Base-by-base conservation (phyloP, 2,329 filamentous ascomycete genomes). In the Pseudomassariella vexata region DNA sequence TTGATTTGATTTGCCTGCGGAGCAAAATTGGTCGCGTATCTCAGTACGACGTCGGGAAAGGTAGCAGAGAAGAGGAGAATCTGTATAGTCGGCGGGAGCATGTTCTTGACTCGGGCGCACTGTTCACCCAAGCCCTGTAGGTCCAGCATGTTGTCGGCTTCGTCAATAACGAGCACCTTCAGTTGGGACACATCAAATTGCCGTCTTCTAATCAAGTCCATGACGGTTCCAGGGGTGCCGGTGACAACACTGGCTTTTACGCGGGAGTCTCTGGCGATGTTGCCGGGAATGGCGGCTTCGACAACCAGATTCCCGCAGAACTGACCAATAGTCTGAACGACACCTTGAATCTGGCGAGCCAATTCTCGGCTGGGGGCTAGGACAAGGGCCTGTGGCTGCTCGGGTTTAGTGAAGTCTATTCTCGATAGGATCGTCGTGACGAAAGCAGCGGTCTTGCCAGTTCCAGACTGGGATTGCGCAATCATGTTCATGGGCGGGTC, bases 111-210 rank as follows among this genome's bases (percentile, higher is more conserved):
- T 45, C 89, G 80, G 48, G 88, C 76, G 60, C 90, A 96, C 63
- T 98, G 92, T 37, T 96, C 92, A 32, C 92, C 92, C 34, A 98
- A 70, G 31, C 92, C 90, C 62, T 95, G 87, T 60, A 90, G 83
- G 53, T 96, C 92, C 38, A 98, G 68, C 92, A 98, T 98, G 65
- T 95, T 96, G 65, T 98, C 92, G 36, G 92, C 92, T 65, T 98
- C 92, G 52, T 98, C 92, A 32, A 98, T 73, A 35, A 95, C 90
- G 39, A 98, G 73, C 7, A 94, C 75, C 57, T 79, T 85, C 46
- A 98, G 68, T 36, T 79, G 63, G 12, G 72, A 76, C 1, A 78
- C 61, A 46, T 94, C 77, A 42, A 98, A 73, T 51, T 85, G 74
- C 44, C 79, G 74, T 48, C 81, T 79, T 50, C 82, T 81, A 49